phyloP scores from a whole-genome alignment of 441 rosid genomes.

The Eutrema salsugineum region DNA sequence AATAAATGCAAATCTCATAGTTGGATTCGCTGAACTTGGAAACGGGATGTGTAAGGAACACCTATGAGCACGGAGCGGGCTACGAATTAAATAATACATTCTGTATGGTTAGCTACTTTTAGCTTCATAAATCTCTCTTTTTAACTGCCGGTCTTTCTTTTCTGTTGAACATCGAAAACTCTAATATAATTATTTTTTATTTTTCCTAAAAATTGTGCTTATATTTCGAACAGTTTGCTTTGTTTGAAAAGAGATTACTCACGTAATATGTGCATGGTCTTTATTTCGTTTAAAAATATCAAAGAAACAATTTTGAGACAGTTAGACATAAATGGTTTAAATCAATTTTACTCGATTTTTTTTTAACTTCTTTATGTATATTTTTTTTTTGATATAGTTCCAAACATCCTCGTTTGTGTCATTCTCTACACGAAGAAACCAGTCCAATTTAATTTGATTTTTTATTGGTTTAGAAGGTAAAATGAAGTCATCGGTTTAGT shows the following conservation, averaged over 20 bases:
- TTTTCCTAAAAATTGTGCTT: too few relatives aligned
- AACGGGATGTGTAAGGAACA: conserved; percentile 13
- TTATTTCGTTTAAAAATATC: too few relatives aligned
- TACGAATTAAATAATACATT: conserved; percentile 4
- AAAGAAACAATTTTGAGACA: too few relatives aligned
- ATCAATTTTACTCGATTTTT: too few relatives aligned
- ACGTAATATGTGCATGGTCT: neutral
- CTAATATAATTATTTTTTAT: neutral
- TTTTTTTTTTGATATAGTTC: too few relatives aligned
- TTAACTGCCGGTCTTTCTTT: neutral
- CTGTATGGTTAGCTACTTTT: neutral
- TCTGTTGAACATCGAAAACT: neutral
- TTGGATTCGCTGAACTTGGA: conserved; percentile 22
- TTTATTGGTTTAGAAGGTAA: neutral
- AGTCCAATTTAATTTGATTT: neutral
- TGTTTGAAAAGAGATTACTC: neutral
- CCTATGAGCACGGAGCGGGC: conserved; percentile 8
- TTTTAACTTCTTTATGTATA: too few relatives aligned
- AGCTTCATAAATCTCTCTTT: neutral
- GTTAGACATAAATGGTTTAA: too few relatives aligned
- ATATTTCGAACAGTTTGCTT: neutral
- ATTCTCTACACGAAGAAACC: neutral
- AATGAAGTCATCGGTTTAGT: neutral
- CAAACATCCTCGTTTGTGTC: too few relatives aligned
- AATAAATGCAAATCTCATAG: conserved; percentile 7